Evolutionary conservation across 1,284 basidiomycete genomes (phyloP).

Genomic region (Cutaneotrichosporon cavernicola): DNA sequence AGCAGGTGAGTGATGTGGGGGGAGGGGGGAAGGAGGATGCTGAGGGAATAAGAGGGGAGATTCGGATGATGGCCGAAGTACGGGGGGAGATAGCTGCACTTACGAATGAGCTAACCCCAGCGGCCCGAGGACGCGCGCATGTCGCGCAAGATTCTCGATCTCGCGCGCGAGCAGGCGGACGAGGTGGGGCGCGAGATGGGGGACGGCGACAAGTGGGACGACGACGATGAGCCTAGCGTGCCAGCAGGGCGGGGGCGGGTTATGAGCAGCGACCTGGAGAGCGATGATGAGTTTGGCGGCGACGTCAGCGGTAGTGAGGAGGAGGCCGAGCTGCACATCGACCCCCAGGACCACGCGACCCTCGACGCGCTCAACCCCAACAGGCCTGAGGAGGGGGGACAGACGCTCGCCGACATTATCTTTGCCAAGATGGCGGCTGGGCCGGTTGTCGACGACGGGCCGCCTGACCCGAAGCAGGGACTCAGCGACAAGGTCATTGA

Average conservation of each 20-base stretch:
- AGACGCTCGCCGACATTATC: constrained; percentile 89
- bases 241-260: constrained; percentile 28
- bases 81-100: not conserved
- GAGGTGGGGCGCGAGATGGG: constrained; percentile 67
- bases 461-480: constrained; percentile 82
- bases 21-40: not conserved
- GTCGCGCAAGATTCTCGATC: constrained; percentile 84
- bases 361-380: constrained; percentile 65
- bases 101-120: constrained; percentile 51
- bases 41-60: too few relatives aligned
- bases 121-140: constrained; percentile 77
- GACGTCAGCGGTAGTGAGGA: constrained; percentile 54
- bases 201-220: constrained; percentile 48
- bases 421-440: constrained; percentile 81
- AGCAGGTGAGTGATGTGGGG: constrained; percentile 57
- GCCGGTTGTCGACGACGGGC: constrained; percentile 56
- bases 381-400: constrained; percentile 29
- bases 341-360: constrained; percentile 78
- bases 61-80: too few relatives aligned
- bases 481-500: constrained; percentile 96
- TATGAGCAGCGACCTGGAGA: constrained; percentile 52
- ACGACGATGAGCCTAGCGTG: constrained; percentile 51
- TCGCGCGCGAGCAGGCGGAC: constrained; percentile 90
- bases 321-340: constrained; percentile 68
- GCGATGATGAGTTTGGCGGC: constrained; percentile 48